Base-by-base conservation (phyloP, 78 protist species). In the Cavenderia fasciculata region DNA sequence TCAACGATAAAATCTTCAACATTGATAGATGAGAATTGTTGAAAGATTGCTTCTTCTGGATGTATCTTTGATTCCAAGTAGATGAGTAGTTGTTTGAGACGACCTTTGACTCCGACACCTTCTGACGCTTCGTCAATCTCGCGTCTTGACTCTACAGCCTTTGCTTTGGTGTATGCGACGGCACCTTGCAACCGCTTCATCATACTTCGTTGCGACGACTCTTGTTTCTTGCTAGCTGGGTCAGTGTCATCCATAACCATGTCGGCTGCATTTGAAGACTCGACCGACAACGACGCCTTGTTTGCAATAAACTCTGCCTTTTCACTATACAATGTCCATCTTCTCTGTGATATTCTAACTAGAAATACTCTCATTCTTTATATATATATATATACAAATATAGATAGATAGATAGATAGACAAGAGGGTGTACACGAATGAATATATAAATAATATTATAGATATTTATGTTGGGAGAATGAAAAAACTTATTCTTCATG, bases 351-450 rank as follows among this genome's bases (percentile, higher is more conserved):
- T 3, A 77, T 12, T 33, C 47, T 63, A 23, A 77, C 27, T 31
- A 77, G 69, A 77, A 63, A 77, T 47, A 77, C 87, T 46, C 87
- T 68, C 87, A 77, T 77, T 43, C 49, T 44, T n/a, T n/a, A n/a
- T n/a, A n/a, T n/a, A n/a, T n/a, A n/a, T n/a, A n/a, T n/a, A n/a
- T n/a, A n/a, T n/a, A n/a, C n/a, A n/a, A n/a, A n/a, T n/a, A n/a
- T n/a, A n/a, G n/a, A n/a, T n/a, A n/a, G n/a, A n/a, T n/a, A n/a
- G n/a, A n/a, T n/a, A n/a, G n/a, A n/a, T n/a, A n/a, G n/a, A n/a
- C n/a, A n/a, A n/a, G n/a, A n/a, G n/a, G n/a, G n/a, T n/a, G n/a
- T n/a, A n/a, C n/a, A n/a, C n/a, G n/a, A n/a, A n/a, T n/a, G n/a
- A n/a, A n/a, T n/a, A n/a, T n/a, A n/a, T n/a, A n/a, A n/a, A n/a